Evolutionary conservation across 116 monocot species (phyloP).

Genomic region (Phalaenopsis hybrid): DNA sequence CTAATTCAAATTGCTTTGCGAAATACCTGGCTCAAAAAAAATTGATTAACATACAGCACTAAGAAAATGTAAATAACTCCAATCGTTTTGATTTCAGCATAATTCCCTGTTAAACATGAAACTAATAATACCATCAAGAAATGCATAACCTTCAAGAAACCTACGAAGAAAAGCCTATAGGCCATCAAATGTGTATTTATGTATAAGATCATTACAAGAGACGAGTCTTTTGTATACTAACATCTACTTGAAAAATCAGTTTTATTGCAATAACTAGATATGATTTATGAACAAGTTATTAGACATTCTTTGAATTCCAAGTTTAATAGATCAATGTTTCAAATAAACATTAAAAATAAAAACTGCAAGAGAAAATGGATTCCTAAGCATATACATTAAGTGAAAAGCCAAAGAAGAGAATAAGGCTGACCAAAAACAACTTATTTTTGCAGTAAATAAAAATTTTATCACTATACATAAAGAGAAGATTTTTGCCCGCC

Average conservation of each 20-base stretch:
- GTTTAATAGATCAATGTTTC: neutral
- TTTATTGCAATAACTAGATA: neutral
- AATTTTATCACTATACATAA: neutral
- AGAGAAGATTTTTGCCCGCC: neutral
- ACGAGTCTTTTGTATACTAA: neutral
- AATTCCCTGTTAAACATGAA: neutral
- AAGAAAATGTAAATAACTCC: neutral
- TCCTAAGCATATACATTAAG: neutral
- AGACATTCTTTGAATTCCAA: neutral
- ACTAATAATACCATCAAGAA: conserved; percentile 2
- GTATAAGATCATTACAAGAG: neutral
- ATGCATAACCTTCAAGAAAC: neutral
- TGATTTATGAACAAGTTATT: neutral
- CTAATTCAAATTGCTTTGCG: conserved; percentile 90
- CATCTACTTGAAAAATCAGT: neutral
- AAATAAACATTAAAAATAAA: neutral
- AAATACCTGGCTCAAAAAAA: conserved; percentile 64
- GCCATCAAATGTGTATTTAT: neutral
- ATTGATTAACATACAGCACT: neutral
- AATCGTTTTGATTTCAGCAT: neutral
- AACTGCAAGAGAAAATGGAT: neutral
- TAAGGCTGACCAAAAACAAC: neutral
- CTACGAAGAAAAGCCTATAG: neutral
- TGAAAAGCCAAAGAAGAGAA: neutral
- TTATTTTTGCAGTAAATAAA: neutral